Percentiles rank a stretch among this genome's conserved stretches.
Conservation (phyloP, 805 yeast genomes). For the Cyberlindnera galapagoensis region DNA sequence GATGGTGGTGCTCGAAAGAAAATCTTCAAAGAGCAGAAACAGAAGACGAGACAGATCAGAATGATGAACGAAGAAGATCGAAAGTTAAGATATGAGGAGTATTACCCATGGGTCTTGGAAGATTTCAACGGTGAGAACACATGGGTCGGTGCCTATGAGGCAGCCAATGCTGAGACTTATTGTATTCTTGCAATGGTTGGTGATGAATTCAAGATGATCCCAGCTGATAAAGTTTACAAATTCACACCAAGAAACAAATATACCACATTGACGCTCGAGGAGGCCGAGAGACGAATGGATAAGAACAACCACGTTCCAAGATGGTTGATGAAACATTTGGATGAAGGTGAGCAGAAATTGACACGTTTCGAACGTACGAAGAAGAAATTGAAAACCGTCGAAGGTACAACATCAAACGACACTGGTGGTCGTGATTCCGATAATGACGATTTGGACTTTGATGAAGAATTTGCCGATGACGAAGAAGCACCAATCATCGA, state of each 20-base stretch:
- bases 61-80: slow-evolving; percentile 78
- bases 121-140: slow-evolving; percentile 93
- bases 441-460: slow-evolving; percentile 88
- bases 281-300: slow-evolving; percentile 93
- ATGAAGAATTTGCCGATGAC: slow-evolving; percentile 97
- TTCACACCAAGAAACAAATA: slow-evolving; percentile 92
- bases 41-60: slow-evolving; percentile 80
- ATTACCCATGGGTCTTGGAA: slow-evolving; percentile 97
- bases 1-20: slow-evolving; percentile 82
- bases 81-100: slow-evolving; percentile 87
- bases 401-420: slow-evolving; percentile 31
- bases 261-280: slow-evolving; percentile 90
- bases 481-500: slow-evolving; percentile 98
- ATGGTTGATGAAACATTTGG: slow-evolving; percentile 93
- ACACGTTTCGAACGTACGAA: slow-evolving; percentile 45
- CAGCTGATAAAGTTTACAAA: slow-evolving; percentile 89
- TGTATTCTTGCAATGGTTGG: slow-evolving; percentile 80
- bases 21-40: slow-evolving; percentile 55
- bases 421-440: slow-evolving; percentile 58
- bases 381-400: slow-evolving; percentile 43
- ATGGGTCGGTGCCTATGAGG: slow-evolving; percentile 95
- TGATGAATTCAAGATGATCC: slow-evolving; percentile 73
- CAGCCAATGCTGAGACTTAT: slow-evolving; percentile 76
- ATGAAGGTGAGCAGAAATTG: slow-evolving; percentile 46
- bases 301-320: slow-evolving; percentile 72